Evolutionary conservation across 2,329 filamentous ascomycete species (phyloP), one percentile per base, ranked within the genome.

Genomic region (Penicillium sp.): DNA sequence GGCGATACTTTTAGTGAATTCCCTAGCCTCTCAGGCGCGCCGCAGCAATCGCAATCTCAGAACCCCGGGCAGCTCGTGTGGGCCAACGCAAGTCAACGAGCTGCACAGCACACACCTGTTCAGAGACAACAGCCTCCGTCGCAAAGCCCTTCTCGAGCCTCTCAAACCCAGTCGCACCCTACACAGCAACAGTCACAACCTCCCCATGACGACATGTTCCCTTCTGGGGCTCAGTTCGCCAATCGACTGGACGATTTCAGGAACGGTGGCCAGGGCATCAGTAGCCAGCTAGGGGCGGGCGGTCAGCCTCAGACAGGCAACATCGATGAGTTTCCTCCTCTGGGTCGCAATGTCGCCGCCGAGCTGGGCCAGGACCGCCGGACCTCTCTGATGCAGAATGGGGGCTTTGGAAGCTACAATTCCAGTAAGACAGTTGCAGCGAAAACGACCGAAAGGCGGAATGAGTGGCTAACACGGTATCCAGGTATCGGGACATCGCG

Each of bases 251-350:
- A 78, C 60, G 78, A 81, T 53, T 81, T 80, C 57, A 74, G 80
- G 32, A 81, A 78, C 58, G 80, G 80, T 33, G 77, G 75, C 29
- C 78, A 81, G 62, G 72, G 72, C 42, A 76, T 78, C 32, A 76
- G 76, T 46, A 75, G 76, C 44, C 78, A 79, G 60, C 65, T 80
- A 43, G 72, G 75, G 44, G 72, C 72, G 20, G 69, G 71, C 35
- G 68, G 67, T 33, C 79, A 81, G 53, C 77, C 78, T 37, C 78
- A 80, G 56, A 74, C 79, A 24, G 76, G 76, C 55, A 80, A 77
- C 57, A 79, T 81, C 42, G 80, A 83, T 13, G 81, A 83, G 46
- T 83, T 83, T 50, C 80, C 80, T 50, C 79, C 81, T n/a, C 66
- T 83, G 42, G 77, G 79, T 45, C 76, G 78, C 42, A 77, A 76